These are phyloP conservation scores for Aspergillus novoparasiticus DNA, from an alignment of 2,329 filamentous ascomycete genomes.

Conservation along the genomic window DNA sequence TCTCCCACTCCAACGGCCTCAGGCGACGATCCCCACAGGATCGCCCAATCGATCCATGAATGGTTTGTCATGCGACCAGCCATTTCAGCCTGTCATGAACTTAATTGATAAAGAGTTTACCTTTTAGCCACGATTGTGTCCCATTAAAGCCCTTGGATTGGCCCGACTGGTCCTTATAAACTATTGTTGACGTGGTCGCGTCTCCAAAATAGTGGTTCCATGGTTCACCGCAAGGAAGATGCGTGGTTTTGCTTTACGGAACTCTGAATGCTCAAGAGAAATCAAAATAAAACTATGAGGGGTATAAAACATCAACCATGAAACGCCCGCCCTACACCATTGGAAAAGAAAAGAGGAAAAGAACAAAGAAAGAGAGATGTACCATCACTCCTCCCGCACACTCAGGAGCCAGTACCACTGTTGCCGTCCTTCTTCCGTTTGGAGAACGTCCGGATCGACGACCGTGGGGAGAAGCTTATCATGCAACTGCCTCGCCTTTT, in stretches of 20 bases:
- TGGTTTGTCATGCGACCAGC: background rate
- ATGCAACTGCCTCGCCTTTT: slow-evolving; percentile 19
- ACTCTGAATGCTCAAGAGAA: background rate
- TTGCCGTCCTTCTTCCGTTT: slow-evolving; percentile 21
- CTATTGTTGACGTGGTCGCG: slow-evolving; percentile 5
- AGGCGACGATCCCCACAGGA: slow-evolving; percentile 3
- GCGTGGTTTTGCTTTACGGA: background rate
- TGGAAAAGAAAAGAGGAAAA: background rate
- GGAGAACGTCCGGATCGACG: slow-evolving; percentile 10
- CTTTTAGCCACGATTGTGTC: background rate
- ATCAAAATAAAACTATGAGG: background rate
- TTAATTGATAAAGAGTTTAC: background rate
- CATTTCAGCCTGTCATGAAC: background rate
- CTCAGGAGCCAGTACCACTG: slow-evolving; percentile 27
- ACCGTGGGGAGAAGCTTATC: slow-evolving; percentile 5
- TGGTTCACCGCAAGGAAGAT: slow-evolving; percentile 21
- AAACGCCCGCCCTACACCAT: background rate
- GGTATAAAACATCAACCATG: background rate
- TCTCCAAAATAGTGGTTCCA: slow-evolving; percentile 26
- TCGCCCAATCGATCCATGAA: background rate
- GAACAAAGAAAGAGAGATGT: background rate
- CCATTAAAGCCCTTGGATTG: background rate
- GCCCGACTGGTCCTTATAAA: background rate
- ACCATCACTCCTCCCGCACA: slow-evolving; percentile 7
- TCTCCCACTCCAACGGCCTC: background rate